phyloP scores from a whole-genome alignment of 2,329 filamentous ascomycete genomes.

The Aureobasidium sp. region DNA sequence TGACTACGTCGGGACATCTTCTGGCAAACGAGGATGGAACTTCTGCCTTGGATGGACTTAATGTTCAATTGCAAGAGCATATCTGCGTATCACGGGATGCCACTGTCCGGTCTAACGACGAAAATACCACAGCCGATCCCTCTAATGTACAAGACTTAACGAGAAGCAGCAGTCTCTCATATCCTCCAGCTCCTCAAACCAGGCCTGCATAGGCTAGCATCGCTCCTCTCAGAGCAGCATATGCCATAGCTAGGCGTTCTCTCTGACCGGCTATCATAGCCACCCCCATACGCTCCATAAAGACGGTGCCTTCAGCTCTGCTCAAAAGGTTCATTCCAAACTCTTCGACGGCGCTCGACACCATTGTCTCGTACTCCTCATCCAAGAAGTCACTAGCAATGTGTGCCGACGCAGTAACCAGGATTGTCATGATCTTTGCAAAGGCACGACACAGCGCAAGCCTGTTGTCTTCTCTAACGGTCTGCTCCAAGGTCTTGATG shows the following conservation, averaged over 20 bases:
- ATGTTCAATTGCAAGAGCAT: not conserved
- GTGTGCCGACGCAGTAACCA: not conserved
- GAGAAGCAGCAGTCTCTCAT: not conserved
- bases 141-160: not conserved
- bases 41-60: not conserved
- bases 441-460: not conserved
- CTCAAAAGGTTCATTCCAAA: not conserved
- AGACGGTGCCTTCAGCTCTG: not conserved
- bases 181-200: too few species aligned
- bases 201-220: not conserved
- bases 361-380: not conserved
- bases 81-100: not conserved
- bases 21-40: not conserved
- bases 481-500: not conserved
- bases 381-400: not conserved
- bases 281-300: not conserved
- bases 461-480: not conserved
- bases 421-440: not conserved
- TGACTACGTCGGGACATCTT: too few species aligned
- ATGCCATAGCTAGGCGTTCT: not conserved
- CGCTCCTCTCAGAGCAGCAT: not conserved
- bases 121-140: not conserved
- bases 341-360: not conserved
- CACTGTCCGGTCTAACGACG: not conserved
- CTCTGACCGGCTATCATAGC: not conserved